Evolutionary conservation across 2,329 filamentous ascomycete species (phyloP).

Genomic region (Pyrenochaeta sp.): DNA sequence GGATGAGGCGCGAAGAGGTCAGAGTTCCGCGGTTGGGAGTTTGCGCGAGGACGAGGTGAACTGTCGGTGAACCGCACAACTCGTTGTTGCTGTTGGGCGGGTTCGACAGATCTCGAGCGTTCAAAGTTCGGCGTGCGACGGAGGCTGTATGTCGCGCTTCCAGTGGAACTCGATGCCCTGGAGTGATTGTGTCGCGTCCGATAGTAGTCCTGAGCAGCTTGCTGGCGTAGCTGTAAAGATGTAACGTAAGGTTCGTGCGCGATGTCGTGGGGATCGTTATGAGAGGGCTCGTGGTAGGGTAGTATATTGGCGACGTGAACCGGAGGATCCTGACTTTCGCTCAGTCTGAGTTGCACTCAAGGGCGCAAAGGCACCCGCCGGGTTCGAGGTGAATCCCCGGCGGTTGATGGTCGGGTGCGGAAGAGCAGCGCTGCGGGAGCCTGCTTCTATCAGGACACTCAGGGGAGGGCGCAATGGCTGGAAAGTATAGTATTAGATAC

Average conservation of each 20-base stretch:
- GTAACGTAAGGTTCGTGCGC: constrained; percentile 46
- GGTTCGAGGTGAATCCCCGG: constrained; percentile 22
- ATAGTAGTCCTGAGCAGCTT: constrained; percentile 48
- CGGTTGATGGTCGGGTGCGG: constrained; percentile 21
- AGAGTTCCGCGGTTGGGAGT: constrained; percentile 30
- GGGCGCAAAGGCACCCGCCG: constrained; percentile 32
- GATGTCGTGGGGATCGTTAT: constrained; percentile 52
- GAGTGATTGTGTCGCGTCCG: constrained; percentile 49
- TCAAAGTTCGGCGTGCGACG: constrained; percentile 63
- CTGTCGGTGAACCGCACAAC: constrained; percentile 47
- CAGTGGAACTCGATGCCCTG: constrained; percentile 62
- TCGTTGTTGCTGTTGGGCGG: constrained; percentile 42
- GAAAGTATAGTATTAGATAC: constrained; percentile 29
- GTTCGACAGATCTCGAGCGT: constrained; percentile 57
- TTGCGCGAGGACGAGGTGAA: constrained; percentile 41
- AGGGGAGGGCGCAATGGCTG: constrained; percentile 28
- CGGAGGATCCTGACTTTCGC: constrained; percentile 9
- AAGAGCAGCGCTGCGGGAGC: constrained; percentile 18
- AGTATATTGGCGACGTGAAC: constrained; percentile 41
- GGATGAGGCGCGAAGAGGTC: constrained; percentile 55
- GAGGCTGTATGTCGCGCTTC: constrained; percentile 59
- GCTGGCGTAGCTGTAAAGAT: constrained; percentile 54
- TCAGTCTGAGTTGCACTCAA: constrained; percentile 23
- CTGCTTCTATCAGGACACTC: constrained; percentile 29
- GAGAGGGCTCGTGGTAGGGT: constrained; percentile 25